Percentiles rank a stretch among this genome's conserved stretches.
Evolutionary conservation across 768 basidiomycete genomes (phyloP).

Genomic region (Naganishia friedmannii): DNA sequence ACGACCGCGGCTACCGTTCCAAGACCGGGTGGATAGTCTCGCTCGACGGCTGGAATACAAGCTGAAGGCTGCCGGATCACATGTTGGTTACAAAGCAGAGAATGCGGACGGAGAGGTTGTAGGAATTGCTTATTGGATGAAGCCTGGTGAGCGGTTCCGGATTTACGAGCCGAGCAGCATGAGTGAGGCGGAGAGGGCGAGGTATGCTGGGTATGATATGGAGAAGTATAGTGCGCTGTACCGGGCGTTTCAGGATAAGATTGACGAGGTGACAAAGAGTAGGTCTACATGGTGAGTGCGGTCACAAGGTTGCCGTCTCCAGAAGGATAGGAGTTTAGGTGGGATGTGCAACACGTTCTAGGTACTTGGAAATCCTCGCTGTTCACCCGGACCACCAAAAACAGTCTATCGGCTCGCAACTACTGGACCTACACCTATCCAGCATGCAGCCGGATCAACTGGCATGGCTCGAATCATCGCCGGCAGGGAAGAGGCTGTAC

Average conservation of each 20-base stretch:
- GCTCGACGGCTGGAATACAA: conserved; percentile 25
- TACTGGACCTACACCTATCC: conserved; percentile 31
- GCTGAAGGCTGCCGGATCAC: not conserved
- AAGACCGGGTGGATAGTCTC: conserved; percentile 22
- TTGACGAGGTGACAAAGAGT: conserved; percentile 15
- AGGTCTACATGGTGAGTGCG: conserved; percentile 12
- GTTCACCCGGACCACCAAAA: conserved; percentile 28
- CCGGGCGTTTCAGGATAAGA: conserved; percentile 27
- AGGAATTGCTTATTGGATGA: conserved; percentile 29
- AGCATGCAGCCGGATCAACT: not conserved
- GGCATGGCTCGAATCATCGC: conserved; percentile 29
- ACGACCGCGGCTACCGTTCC: conserved; percentile 17
- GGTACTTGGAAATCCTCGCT: conserved; percentile 32
- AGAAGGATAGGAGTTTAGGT: too few species aligned
- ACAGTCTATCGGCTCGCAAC: conserved; percentile 17
- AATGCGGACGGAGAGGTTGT: conserved; percentile 13
- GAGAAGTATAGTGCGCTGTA: conserved; percentile 28
- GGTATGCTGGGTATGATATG: conserved; percentile 20
- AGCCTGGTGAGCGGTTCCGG: conserved; percentile 21
- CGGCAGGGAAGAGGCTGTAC: conserved; percentile 26
- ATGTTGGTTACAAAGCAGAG: conserved; percentile 25
- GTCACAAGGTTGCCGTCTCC: not conserved
- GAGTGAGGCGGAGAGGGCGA: conserved; percentile 15
- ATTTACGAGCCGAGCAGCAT: conserved; percentile 2
- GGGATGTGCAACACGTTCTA: too few species aligned